Conservation (phyloP, 169 alveolate species). For the Cryptosporidium sp. region DNA sequence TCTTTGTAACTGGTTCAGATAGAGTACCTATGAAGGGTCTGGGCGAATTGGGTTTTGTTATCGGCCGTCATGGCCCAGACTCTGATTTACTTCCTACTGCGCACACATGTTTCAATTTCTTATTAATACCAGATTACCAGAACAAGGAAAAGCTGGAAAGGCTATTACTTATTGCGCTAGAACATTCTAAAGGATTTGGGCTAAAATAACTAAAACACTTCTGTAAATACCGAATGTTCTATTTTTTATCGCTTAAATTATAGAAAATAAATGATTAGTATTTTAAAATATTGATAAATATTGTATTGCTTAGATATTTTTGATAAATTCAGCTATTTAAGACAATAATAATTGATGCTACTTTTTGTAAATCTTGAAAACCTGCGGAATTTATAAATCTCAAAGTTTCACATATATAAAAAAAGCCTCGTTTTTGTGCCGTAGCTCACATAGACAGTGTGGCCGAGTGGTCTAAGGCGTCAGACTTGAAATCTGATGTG, state of each 20-base stretch:
- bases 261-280: neutral
- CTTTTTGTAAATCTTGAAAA: neutral
- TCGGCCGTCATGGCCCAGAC: constrained; percentile 86
- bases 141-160: constrained; percentile 83
- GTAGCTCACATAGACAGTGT: constrained; percentile 34
- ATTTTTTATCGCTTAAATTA: constrained; percentile 3
- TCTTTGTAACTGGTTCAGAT: constrained; percentile 88
- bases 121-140: constrained; percentile 90
- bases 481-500: constrained; percentile 78
- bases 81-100: constrained; percentile 90
- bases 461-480: constrained; percentile 79
- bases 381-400: neutral
- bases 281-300: neutral
- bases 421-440: neutral
- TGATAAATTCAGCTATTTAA: neutral
- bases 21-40: constrained; percentile 87
- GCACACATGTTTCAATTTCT: constrained; percentile 93
- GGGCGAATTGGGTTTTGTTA: constrained; percentile 80
- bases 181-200: constrained; percentile 92
- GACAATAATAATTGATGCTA: too few relatives aligned
- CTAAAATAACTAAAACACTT: constrained; percentile 76
- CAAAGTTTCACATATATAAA: neutral
- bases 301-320: too few relatives aligned
- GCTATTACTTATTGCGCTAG: constrained; percentile 85
- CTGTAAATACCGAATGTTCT: neutral